Base-by-base conservation (phyloP, 2,329 filamentous ascomycete genomes). In the Zymoseptoria passerinii region DNA sequence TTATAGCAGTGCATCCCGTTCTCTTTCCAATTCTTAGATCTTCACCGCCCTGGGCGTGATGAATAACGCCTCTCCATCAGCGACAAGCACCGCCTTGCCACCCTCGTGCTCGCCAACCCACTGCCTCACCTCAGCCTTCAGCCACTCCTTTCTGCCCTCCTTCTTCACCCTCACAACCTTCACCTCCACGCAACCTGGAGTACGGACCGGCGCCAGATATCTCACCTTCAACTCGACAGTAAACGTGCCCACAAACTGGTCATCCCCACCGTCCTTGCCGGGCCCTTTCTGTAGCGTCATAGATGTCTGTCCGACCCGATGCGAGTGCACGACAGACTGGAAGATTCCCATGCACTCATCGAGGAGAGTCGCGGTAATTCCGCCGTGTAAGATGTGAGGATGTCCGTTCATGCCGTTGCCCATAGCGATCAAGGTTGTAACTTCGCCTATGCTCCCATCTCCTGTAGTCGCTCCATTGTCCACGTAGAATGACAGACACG, bases 271-370 rank as follows among this genome's bases (percentile, higher is more conserved):
- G 23, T 23, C 23, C 23, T 23, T 23, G 23, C 23, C 4, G 35
- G 13, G 16, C 10, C 61, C 52, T 63, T 50, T 5, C 23, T 23
- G 23, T 4, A 23, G 23, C 23, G 23, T 23, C 23, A 23, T 2
- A 60, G 58, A 27, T 35, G 28, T 50, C 61, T 57, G 1, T 59
- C 58, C 28, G 56, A 28, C 13, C 50, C 49, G 35, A 49, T 52
- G 19, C 58, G 56, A 49, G 52, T 65, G 57, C 61, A 81, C 81
- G 28, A 77, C 64, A 2, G 73, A 72, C 8, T 82, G 71, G 18
- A 83, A 61, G 5, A 79, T 72, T 0, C 83, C 81, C 67, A 81
- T 78, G 5, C 74, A 71, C 66, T 87, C 83, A 65, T 87, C 83
- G 20, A 87, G 68, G n/a, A 86, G 67, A 0, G 80, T 77, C 8